phyloP scores from a whole-genome alignment of 306 rosid genomes.

The Lathyrus tuberosus region DNA sequence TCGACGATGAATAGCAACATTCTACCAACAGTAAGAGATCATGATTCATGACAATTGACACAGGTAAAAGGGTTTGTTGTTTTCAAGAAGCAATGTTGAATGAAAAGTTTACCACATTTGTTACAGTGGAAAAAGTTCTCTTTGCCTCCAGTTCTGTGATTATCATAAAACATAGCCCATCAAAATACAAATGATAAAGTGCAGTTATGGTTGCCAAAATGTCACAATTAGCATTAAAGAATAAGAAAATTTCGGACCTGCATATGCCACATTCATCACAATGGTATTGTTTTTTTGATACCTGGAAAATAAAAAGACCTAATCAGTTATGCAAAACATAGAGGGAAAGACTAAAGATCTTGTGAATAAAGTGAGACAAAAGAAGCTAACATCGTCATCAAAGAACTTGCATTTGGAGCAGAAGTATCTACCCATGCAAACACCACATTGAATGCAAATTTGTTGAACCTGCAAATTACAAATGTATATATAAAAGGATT shows the following conservation, averaged over 20 bases:
- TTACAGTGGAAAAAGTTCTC: conserved; percentile 76
- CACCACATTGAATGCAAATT: conserved; percentile 68
- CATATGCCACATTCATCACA: conserved; percentile 85
- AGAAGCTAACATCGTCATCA: conserved; percentile 64
- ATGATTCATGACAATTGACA: neutral
- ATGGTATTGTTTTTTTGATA: conserved; percentile 69
- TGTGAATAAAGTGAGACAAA: conserved; percentile 25
- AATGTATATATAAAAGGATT: neutral
- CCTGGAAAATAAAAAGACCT: conserved; percentile 28
- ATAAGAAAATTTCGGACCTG: conserved; percentile 44
- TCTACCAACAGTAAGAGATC: conserved; percentile 31
- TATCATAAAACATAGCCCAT: neutral
- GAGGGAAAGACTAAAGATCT: neutral
- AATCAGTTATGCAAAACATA: neutral
- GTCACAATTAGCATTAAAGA: conserved; percentile 13
- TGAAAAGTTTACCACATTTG: conserved; percentile 60
- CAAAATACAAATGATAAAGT: conserved; percentile 7
- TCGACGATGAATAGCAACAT: conserved; percentile 37
- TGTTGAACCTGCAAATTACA: conserved; percentile 67
- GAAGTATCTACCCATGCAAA: conserved; percentile 80
- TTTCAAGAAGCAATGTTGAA: conserved; percentile 2
- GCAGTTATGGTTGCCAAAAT: neutral
- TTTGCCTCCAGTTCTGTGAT: conserved; percentile 63
- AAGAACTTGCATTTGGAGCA: conserved; percentile 79
- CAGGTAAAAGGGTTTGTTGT: conserved; percentile 3